Percentiles rank a stretch among this genome's conserved stretches.
These are phyloP conservation scores for Cutaneotrichosporon dermatis DNA, from an alignment of 1,284 basidiomycete species.

Conservation along the genomic window DNA sequence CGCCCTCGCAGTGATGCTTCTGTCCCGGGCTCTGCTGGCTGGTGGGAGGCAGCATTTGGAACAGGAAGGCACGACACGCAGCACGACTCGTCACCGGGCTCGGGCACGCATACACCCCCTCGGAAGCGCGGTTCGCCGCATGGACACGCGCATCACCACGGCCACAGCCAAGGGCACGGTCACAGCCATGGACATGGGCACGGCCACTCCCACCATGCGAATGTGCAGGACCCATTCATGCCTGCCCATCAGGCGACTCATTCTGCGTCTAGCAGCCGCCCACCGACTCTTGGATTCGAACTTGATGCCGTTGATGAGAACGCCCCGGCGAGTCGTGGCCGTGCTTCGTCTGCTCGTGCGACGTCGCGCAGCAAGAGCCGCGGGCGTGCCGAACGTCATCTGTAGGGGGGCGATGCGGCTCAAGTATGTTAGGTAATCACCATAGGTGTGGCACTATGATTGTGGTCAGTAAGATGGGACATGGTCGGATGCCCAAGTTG, in stretches of 20 bases:
- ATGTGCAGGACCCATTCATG: neutral
- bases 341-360: too few relatives aligned
- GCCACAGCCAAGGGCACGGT: neutral
- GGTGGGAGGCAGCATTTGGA: neutral
- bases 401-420: too few relatives aligned
- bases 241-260: neutral
- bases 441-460: too few relatives aligned
- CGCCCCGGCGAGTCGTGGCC: neutral
- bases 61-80: neutral
- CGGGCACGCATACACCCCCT: neutral
- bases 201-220: neutral
- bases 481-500: too few relatives aligned
- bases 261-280: slow-evolving; percentile 1
- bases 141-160: neutral
- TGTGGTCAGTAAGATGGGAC: too few relatives aligned
- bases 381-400: neutral
- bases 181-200: neutral
- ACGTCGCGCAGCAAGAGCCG: slow-evolving; percentile 1
- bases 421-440: neutral
- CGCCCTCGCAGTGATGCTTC: neutral
- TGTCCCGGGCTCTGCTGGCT: neutral
- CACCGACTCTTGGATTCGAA: slow-evolving; percentile 16
- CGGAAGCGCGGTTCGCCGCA: neutral
- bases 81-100: neutral
- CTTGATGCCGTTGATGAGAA: slow-evolving; percentile 17